Evolutionary conservation across 257 asterid genomes (phyloP), one percentile per base, ranked within the genome.

Genomic region (Thymus mandschuricus): DNA sequence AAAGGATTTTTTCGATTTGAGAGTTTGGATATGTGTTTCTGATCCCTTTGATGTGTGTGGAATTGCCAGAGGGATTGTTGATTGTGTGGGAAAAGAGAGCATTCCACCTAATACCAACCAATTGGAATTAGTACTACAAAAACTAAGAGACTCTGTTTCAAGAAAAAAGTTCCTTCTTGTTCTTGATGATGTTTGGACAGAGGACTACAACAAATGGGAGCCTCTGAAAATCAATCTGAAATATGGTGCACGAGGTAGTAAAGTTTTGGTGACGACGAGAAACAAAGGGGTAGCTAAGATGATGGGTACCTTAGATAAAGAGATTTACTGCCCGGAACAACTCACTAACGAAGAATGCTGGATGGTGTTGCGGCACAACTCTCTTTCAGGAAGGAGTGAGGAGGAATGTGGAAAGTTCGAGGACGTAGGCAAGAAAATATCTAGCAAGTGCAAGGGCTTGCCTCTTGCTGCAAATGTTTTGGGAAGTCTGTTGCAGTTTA

Each of bases 11-110:
- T 83, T 80, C 9, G 66, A 72, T 0, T 31, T 35, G 46, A 78
- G 75, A 31, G 55, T 76, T 9, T 83, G 83, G 83, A 66, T 80
- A 1, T 80, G 83, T 69, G 87, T 83, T 8, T 83, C 87, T 1
- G 73, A 80, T 43, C 57, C 55, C 1, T 70, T 38, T 46, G 60
- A 70, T 21, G 50, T 3, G 41, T n/a, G n/a, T n/a, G n/a, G n/a
- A n/a, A 48, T 71, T 48, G 76, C 69, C 0, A 71, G n/a, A 46
- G 68, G 27, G 40, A 70, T 59, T 60, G 29, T 15, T 50, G 30
- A 1, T 2, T n/a, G 57, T 0, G 57, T 50, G 29, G 1, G 9
- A 0, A 12, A 8, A 29, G n/a, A 29, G 33, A 50, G 1, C 9
- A 50, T 50, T 60, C 15, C 68, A 11, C 51, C 41, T 5, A 1